Evolutionary conservation across 345 rosid species (phyloP), one percentile per base, ranked within the genome.

Genomic region (Linum trigynum): DNA sequence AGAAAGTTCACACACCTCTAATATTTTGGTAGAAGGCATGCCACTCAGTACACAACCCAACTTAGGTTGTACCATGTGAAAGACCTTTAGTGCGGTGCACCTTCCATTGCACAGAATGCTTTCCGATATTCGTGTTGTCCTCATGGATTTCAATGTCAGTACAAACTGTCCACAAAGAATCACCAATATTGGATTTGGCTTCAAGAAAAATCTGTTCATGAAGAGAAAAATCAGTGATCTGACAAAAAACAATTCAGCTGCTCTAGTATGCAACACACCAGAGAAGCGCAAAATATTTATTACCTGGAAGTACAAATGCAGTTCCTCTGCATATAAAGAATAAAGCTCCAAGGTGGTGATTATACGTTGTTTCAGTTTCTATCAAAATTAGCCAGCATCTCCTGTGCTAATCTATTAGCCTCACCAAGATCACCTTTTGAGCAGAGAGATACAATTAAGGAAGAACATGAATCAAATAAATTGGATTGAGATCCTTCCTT

Each of bases 401-500:
- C 75, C 68, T 76, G 70, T 53, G 81, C 74, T 14, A 84, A 65
- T 64, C 55, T 77, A 73, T 87, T 89, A 62, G 91, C 98, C 74
- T 79, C 72, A 64, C 65, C 56, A 58, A 84, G 71, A 72, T 89
- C 84, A 68, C 96, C 95, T 57, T 64, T 84, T 57, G 85, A 78
- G 78, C 87, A 89, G 61, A 84, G 81, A 48, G 88, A 86, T 64
- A 84, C 81, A 66, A 89, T 70, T 62, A 59, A 39, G 59, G 89
- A 78, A 78, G 83, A 84, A 55, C 72, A 80, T 45, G 74, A 76
- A 53, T 77, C 86, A 74, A 89, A 83, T 69, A 71, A 78, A 11
- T 59, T 38, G 66, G 63, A 40, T 53, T 65, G 55, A 67, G 72
- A 62, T 40, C 36, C 41, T 45, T 56, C 76, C 6, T 39, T 67